Evolutionary conservation across 1,284 basidiomycete species (phyloP).

Genomic region (Cryptococcus amylolentus): DNA sequence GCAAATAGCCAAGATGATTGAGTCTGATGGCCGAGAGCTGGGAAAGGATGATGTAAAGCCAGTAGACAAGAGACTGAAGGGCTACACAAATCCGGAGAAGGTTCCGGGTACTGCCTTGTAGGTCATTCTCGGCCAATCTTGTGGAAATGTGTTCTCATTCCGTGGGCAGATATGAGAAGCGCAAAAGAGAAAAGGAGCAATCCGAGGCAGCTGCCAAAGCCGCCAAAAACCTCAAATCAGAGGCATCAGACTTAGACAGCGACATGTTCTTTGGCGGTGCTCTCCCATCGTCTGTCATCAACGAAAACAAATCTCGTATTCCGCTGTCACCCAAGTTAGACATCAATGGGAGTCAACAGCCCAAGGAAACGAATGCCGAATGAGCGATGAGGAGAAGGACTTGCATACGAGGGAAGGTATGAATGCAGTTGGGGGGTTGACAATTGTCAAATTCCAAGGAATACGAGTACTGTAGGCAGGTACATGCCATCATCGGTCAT

Average conservation of each 20-base stretch:
- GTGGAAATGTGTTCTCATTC: neutral
- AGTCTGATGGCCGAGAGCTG: slow-evolving; percentile 57
- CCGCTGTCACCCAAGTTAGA: neutral
- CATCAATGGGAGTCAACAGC: neutral
- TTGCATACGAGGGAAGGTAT: slow-evolving; percentile 26
- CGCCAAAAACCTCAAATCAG: slow-evolving; percentile 31
- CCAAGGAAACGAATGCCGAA: slow-evolving; percentile 2
- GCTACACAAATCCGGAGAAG: slow-evolving; percentile 92
- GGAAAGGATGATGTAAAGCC: slow-evolving; percentile 78
- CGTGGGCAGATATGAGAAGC: slow-evolving; percentile 46
- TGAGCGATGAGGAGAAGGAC: slow-evolving; percentile 23
- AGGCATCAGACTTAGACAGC: slow-evolving; percentile 15
- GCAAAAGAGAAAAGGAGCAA: slow-evolving; percentile 45
- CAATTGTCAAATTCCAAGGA: neutral
- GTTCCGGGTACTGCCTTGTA: slow-evolving; percentile 74
- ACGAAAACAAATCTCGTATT: neutral
- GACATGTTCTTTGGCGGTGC: slow-evolving; percentile 37
- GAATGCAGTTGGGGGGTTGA: slow-evolving; percentile 16
- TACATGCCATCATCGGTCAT: slow-evolving; percentile 6
- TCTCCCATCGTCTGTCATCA: slow-evolving; percentile 5
- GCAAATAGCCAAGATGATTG: slow-evolving; percentile 60
- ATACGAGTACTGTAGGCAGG: slow-evolving; percentile 9
- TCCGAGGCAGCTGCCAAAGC: slow-evolving; percentile 31
- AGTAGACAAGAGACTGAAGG: slow-evolving; percentile 74
- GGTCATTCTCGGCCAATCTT: slow-evolving; percentile 18